These are phyloP conservation scores for Fistulinella prunicolor DNA, from an alignment of 768 basidiomycete genomes.

Conservation along the genomic window DNA sequence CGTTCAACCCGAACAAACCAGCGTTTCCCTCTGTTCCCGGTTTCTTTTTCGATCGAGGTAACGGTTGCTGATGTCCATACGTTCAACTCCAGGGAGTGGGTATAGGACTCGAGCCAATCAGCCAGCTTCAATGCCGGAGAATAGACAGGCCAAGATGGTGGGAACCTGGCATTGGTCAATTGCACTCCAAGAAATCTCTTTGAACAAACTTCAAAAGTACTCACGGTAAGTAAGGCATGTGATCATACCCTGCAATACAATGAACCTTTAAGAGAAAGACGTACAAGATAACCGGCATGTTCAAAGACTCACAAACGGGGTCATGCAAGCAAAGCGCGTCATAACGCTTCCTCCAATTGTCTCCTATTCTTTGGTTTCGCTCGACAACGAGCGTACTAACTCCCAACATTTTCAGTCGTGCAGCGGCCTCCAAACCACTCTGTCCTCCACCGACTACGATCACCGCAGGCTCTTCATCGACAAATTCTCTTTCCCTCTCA, in stretches of 20 bases:
- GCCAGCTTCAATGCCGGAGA: conserved; percentile 57
- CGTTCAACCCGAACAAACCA: conserved; percentile 45
- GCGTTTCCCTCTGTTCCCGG: conserved; percentile 31
- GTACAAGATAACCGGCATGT: neutral
- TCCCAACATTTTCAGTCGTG: conserved; percentile 43
- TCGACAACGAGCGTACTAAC: conserved; percentile 22
- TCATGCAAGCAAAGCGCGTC: conserved; percentile 31
- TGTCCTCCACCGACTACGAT: conserved; percentile 53
- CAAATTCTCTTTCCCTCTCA: conserved; percentile 25
- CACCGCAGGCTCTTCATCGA: conserved; percentile 48
- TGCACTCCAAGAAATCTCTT: neutral
- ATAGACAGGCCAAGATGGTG: conserved; percentile 56
- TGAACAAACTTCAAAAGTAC: too few species aligned
- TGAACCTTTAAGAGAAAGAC: neutral
- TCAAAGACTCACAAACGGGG: conserved; percentile 31
- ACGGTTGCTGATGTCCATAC: conserved; percentile 53
- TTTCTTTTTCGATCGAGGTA: conserved; percentile 25
- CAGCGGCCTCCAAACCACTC: conserved; percentile 53
- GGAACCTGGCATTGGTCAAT: conserved; percentile 41
- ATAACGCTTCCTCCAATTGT: conserved; percentile 33
- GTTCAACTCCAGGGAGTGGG: conserved; percentile 56
- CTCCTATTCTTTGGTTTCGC: conserved; percentile 26
- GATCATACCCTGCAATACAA: conserved; percentile 38
- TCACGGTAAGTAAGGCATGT: conserved; percentile 56
- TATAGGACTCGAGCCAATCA: conserved; percentile 66